These are phyloP conservation scores for Diplodia corticola DNA, from an alignment of 2,329 filamentous ascomycete species.

Conservation along the genomic window DNA sequence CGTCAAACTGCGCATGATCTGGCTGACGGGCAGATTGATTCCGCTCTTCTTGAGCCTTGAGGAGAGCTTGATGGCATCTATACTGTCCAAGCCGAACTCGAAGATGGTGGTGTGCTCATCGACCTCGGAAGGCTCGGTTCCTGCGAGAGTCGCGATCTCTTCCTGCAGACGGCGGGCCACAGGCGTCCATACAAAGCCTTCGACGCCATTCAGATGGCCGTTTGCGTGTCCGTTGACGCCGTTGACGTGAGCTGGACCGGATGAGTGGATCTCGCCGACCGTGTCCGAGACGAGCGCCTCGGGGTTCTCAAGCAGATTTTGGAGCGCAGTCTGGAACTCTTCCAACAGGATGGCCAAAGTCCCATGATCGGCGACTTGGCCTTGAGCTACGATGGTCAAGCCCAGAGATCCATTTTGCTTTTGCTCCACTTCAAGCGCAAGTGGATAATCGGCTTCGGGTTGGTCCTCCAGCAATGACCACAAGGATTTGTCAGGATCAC, in stretches of 20 bases:
- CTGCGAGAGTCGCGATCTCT: constrained; percentile 65
- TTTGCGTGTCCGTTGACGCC: not conserved
- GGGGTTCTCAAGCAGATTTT: constrained; percentile 38
- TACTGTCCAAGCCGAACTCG: constrained; percentile 85
- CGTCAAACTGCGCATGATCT: constrained; percentile 72
- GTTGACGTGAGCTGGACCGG: not conserved
- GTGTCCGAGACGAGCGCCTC: constrained; percentile 28
- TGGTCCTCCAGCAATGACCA: constrained; percentile 55
- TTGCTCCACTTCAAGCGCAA: constrained; percentile 73
- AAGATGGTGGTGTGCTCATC: constrained; percentile 66
- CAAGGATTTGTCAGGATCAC: constrained; percentile 30
- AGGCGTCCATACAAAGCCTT: constrained; percentile 60
- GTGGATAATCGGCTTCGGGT: constrained; percentile 64
- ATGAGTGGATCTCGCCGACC: constrained; percentile 23
- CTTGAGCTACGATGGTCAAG: constrained; percentile 62
- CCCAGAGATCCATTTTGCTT: constrained; percentile 50
- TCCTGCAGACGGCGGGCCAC: constrained; percentile 56
- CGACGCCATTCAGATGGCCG: constrained; percentile 27
- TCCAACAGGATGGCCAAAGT: constrained; percentile 44
- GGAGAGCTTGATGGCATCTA: constrained; percentile 83
- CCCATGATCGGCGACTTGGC: constrained; percentile 40
- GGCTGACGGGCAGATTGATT: constrained; percentile 67
- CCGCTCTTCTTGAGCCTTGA: constrained; percentile 65
- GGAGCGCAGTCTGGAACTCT: constrained; percentile 45
- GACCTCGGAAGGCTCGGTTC: constrained; percentile 54